Percentiles rank a stretch among this genome's conserved stretches.
These are phyloP conservation scores for Rossbeevera mucosa DNA, from an alignment of 768 basidiomycete genomes.

Conservation along the genomic window DNA sequence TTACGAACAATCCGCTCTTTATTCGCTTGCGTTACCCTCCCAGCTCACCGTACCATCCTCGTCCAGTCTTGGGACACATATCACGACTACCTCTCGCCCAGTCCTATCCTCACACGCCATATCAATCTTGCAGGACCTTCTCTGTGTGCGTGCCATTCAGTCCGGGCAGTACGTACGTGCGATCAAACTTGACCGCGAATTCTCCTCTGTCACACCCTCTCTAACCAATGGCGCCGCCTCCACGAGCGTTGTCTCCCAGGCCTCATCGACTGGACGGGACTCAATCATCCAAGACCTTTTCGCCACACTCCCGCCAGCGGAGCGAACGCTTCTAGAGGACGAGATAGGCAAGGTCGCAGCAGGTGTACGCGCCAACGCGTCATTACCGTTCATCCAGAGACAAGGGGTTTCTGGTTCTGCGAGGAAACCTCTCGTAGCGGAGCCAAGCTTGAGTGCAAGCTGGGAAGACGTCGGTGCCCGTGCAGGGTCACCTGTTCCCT, in stretches of 20 bases:
- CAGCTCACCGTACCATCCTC: slow-evolving; percentile 17
- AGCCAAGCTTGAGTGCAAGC: slow-evolving; percentile 48
- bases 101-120: slow-evolving; percentile 44
- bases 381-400: background rate
- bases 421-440: slow-evolving; percentile 23
- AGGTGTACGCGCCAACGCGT: slow-evolving; percentile 15
- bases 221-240: slow-evolving; percentile 5
- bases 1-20: slow-evolving; percentile 58
- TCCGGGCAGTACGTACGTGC: slow-evolving; percentile 67
- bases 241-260: slow-evolving; percentile 26
- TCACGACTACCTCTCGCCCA: background rate
- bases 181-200: slow-evolving; percentile 67
- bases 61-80: slow-evolving; percentile 4
- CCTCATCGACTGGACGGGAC: slow-evolving; percentile 20
- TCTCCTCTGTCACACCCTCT: slow-evolving; percentile 41
- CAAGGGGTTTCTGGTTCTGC: slow-evolving; percentile 8
- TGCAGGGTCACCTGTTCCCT: slow-evolving; percentile 6
- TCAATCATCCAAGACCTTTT: slow-evolving; percentile 66
- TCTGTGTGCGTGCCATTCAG: slow-evolving; percentile 73
- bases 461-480: slow-evolving; percentile 54
- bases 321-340: slow-evolving; percentile 58
- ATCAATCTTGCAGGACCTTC: slow-evolving; percentile 67
- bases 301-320: slow-evolving; percentile 54
- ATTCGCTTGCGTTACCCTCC: slow-evolving; percentile 54
- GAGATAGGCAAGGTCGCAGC: slow-evolving; percentile 43